These are phyloP conservation scores for Sclerotinia sclerotiorum DNA, from an alignment of 2,329 filamentous ascomycete genomes.

Conservation along the genomic window DNA sequence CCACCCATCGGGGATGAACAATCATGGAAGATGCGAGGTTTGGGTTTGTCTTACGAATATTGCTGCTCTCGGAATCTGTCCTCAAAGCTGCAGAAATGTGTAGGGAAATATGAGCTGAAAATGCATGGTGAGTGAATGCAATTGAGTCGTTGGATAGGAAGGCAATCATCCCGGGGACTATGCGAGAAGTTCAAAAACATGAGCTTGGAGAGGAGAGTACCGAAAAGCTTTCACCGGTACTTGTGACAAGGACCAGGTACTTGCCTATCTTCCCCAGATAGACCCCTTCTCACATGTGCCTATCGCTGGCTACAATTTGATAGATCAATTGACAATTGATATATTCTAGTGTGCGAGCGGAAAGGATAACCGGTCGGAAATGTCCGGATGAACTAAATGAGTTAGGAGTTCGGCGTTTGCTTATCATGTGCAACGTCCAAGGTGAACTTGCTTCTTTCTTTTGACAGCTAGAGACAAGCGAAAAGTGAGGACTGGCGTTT, in stretches of 20 bases:
- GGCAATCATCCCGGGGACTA: background rate
- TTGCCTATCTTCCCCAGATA: background rate
- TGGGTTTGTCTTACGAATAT: conserved; percentile 1
- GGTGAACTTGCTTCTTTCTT: background rate
- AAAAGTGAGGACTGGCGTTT: background rate
- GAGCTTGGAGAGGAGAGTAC: background rate
- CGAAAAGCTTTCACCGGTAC: conserved; percentile 6
- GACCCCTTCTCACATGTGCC: background rate
- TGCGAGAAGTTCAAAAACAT: background rate
- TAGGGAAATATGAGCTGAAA: background rate
- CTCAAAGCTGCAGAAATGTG: background rate
- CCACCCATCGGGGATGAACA: background rate
- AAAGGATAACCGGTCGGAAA: conserved; percentile 12
- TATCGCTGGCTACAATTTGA: background rate
- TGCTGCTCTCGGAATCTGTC: background rate
- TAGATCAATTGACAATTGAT: conserved; percentile 16
- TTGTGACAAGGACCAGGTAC: background rate
- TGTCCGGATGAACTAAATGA: conserved; percentile 8
- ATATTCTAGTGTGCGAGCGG: background rate
- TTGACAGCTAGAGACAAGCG: background rate
- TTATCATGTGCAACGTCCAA: conserved; percentile 5
- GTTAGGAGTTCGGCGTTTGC: conserved; percentile 19
- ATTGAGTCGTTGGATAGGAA: background rate
- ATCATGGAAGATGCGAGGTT: background rate
- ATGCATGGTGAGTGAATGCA: background rate